Conservation (phyloP, 345 rosid species). For the Toxicodendron radicans region DNA sequence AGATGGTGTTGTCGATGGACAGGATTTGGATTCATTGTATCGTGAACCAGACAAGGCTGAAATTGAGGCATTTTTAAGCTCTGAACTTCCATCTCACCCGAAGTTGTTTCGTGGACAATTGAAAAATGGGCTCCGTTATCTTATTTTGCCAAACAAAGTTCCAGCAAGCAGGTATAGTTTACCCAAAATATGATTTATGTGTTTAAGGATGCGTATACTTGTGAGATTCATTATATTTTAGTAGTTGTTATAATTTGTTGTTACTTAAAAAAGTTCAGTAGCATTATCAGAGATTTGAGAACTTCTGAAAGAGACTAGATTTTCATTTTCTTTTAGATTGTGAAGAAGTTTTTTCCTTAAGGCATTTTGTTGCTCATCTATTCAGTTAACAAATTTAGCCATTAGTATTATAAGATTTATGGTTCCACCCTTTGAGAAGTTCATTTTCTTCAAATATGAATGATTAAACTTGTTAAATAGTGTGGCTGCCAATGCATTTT, state of each 20-base stretch:
- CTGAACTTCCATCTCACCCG: slow-evolving; percentile 87
- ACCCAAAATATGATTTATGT: slow-evolving; percentile 1
- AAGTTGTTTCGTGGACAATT: slow-evolving; percentile 79
- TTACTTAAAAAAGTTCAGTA: not conserved
- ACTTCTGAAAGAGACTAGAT: not conserved
- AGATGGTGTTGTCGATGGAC: slow-evolving; percentile 73
- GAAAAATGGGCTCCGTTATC: slow-evolving; percentile 94
- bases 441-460: not conserved
- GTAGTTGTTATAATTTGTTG: slow-evolving; percentile 3
- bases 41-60: slow-evolving; percentile 47
- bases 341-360: not conserved
- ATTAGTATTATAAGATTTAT: not conserved
- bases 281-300: not conserved
- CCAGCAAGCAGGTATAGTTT: slow-evolving; percentile 79
- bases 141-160: slow-evolving; percentile 94
- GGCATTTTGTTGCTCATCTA: not conserved
- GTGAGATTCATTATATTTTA: not conserved
- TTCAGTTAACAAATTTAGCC: not conserved
- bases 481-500: not conserved
- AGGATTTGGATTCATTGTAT: slow-evolving; percentile 54
- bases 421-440: no score
- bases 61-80: slow-evolving; percentile 56
- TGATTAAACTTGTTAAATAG: not conserved
- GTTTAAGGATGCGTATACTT: not conserved
- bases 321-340: not conserved